Conservation (phyloP, 345 rosid genomes). For the Boechera retrofracta region DNA sequence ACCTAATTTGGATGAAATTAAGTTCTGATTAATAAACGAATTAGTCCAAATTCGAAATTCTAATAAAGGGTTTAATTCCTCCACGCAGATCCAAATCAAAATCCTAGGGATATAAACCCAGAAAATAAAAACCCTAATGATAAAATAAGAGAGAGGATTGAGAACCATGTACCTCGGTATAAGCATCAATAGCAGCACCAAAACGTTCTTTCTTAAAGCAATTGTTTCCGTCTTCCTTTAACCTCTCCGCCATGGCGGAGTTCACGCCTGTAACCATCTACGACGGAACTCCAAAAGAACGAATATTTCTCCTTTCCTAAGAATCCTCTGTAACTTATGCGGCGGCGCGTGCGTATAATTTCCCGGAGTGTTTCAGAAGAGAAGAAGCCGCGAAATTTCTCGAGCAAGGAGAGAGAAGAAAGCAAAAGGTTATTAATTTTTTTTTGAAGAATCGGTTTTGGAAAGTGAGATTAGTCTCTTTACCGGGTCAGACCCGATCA, state of each 20-base stretch:
- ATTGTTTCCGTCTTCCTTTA: conserved; percentile 66
- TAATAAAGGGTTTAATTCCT: not conserved
- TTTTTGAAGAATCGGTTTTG: not conserved
- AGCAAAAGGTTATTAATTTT: not conserved
- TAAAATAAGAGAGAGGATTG: not conserved
- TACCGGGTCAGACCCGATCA: conserved; percentile 20
- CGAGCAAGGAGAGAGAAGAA: conserved; percentile 6
- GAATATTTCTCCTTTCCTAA: not conserved
- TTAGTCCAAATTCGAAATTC: conserved; percentile 1
- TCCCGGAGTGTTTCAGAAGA: conserved; percentile 14
- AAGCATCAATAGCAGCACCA: conserved; percentile 94
- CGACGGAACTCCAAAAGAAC: not conserved
- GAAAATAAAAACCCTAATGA: conserved; percentile 24
- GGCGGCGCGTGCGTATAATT: conserved; percentile 23
- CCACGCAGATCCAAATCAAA: conserved; percentile 25
- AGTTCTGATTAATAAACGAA: not conserved
- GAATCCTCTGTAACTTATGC: not conserved
- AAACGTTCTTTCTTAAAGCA: conserved; percentile 66
- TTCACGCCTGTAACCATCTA: conserved; percentile 49
- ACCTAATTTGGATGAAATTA: not conserved
- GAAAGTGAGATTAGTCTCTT: not conserved
- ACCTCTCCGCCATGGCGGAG: conserved; percentile 53
- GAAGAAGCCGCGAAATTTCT: conserved; percentile 43
- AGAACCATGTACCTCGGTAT: conserved; percentile 62
- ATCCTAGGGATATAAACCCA: not conserved